Evolutionary conservation across 2,329 filamentous ascomycete species (phyloP).

Genomic region (Pseudopithomyces chartarum): DNA sequence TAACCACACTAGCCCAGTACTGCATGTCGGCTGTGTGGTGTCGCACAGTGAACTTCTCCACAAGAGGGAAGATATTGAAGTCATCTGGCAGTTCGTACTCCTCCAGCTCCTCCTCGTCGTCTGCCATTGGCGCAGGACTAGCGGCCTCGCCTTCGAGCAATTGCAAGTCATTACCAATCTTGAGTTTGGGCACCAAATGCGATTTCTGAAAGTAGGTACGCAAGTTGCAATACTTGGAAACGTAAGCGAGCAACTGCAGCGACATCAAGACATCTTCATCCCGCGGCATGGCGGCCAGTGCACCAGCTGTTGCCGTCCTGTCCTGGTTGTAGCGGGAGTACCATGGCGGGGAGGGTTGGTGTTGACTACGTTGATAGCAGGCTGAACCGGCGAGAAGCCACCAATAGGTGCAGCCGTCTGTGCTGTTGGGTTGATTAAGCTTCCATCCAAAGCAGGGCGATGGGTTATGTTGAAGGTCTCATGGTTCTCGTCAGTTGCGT

Average conservation of each 20-base stretch:
- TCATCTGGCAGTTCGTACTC: conserved; percentile 93
- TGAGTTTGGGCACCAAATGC: conserved; percentile 88
- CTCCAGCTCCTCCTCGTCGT: conserved; percentile 73
- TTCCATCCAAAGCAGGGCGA: conserved; percentile 80
- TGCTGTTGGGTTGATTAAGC: conserved; percentile 73
- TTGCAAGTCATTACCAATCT: conserved; percentile 84
- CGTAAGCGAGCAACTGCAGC: conserved; percentile 91
- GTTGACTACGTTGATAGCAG: conserved; percentile 68
- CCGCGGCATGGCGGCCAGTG: conserved; percentile 88
- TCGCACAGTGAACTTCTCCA: conserved; percentile 96
- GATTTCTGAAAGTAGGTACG: conserved; percentile 94
- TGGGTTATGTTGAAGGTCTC: conserved; percentile 96
- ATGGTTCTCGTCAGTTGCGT: conserved; percentile 72
- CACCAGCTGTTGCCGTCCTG: conserved; percentile 67
- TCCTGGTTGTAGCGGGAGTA: conserved; percentile 82
- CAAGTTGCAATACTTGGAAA: conserved; percentile 97
- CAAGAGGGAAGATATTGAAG: conserved; percentile 97
- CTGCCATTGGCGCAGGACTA: conserved; percentile 45
- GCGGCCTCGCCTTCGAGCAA: conserved; percentile 72
- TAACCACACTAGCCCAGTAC: conserved; percentile 98
- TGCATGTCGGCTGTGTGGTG: conserved; percentile 98
- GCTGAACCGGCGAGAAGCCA: conserved; percentile 74
- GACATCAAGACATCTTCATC: conserved; percentile 99
- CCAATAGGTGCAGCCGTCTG: conserved; percentile 68
- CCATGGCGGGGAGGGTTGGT: conserved; percentile 76